Evolutionary conservation across 805 yeast species (phyloP), one percentile per base, ranked within the genome.

Genomic region (Lachancea kluyveri): DNA sequence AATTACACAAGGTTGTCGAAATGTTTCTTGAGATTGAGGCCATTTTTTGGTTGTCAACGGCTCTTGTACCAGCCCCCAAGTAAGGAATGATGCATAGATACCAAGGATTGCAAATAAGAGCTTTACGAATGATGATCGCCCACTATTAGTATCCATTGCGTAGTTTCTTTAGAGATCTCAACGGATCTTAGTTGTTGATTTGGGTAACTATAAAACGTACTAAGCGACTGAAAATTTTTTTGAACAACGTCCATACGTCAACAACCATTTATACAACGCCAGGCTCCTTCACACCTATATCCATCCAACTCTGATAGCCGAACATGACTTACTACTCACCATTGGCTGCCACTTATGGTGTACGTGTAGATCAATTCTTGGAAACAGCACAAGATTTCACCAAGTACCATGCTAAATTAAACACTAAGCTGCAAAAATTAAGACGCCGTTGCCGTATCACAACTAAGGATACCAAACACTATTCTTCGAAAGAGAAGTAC

Each of bases 31-130:
- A 18, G 71, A 70, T 6, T 61, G 46, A 2, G 83, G 85, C 58
- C 87, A 86, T 8, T 82, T 72, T 27, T 77, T 78, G 2, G 87
- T 75, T 9, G 87, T 71, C 42, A 92, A 74, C 28, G 90, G 77
- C 56, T 92, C 98, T 52, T 92, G 97, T 8, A 92, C 71, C 21
- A 85, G 70, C 0, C 95, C 87, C 98, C 98, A 92, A 2, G 90
- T 70, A 17, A 92, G 61, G 48, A 92, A 92, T 29, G 95, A 80
- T 2, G 74, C 75, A 50, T 92, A 92, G 21, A 92, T 83, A 0
- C 96, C 96, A 1, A 35, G 35, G 1, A 61, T 54, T 27, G 64
- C 60, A n/a, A 54, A 31, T 4, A 50, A 12, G 17, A 64, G 41
- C 29, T 42, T 41, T 20, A 26, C 17, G 17, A 18, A 23, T 8